Conservation (phyloP, 208 protist genomes). For the Dictyostelium gargantuum region DNA sequence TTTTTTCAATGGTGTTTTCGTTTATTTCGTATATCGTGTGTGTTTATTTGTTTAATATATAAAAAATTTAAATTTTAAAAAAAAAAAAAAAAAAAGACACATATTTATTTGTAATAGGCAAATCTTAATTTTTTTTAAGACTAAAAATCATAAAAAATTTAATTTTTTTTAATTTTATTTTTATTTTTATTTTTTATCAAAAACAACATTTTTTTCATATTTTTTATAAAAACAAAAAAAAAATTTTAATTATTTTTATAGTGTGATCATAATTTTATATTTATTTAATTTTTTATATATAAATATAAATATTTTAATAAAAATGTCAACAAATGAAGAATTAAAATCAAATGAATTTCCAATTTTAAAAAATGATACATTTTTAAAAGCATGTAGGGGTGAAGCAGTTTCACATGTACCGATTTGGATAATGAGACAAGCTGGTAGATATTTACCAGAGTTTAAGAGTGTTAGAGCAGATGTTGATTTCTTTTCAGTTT, state of each 20-base stretch:
- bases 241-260: too few relatives aligned
- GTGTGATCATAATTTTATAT: too few relatives aligned
- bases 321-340: not conserved
- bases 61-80: not conserved
- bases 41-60: not conserved
- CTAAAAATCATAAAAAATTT: too few relatives aligned
- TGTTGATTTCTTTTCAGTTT: slow-evolving; percentile 85
- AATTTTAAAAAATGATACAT: slow-evolving; percentile 83
- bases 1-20: not conserved
- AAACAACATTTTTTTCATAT: too few relatives aligned
- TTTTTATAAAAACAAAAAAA: too few relatives aligned
- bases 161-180: too few relatives aligned
- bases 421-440: slow-evolving; percentile 92
- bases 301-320: not conserved
- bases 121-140: too few relatives aligned
- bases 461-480: slow-evolving; percentile 79
- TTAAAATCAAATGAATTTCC: slow-evolving; percentile 66
- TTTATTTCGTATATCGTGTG: too few relatives aligned
- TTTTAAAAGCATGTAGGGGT: slow-evolving; percentile 78
- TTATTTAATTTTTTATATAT: too few relatives aligned
- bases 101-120: too few relatives aligned
- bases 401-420: slow-evolving; percentile 80
- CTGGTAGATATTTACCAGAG: slow-evolving; percentile 90
- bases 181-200: too few relatives aligned
- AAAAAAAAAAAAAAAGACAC: not conserved